Percentiles rank a stretch among this genome's conserved stretches.
These are phyloP conservation scores for Candida tallmaniae DNA, from an alignment of 805 yeast species.

Conservation along the genomic window DNA sequence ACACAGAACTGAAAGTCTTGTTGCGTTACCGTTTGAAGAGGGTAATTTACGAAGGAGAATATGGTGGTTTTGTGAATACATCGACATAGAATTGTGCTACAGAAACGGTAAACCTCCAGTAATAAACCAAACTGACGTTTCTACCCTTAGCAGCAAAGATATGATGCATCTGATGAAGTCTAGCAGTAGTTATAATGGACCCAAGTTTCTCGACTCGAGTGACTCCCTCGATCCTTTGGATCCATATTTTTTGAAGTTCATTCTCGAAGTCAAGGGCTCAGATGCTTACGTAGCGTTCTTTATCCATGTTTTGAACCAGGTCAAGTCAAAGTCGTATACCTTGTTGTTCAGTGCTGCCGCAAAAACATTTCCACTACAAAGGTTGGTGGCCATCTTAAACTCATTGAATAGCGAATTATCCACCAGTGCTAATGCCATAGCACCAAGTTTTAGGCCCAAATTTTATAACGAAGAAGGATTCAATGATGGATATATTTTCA, in stretches of 20 bases:
- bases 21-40: constrained; percentile 17
- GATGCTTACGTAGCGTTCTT: constrained; percentile 9
- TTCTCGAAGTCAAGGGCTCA: constrained; percentile 9
- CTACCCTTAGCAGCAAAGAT: constrained; percentile 22
- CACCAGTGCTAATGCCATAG: constrained; percentile 16
- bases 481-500: constrained; percentile 4
- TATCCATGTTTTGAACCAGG: constrained; percentile 16
- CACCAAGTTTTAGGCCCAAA: constrained; percentile 20
- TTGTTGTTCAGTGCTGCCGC: constrained; percentile 29
- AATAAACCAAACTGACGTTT: constrained; percentile 28
- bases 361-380: constrained; percentile 14
- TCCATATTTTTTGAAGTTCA: constrained; percentile 5
- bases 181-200: neutral
- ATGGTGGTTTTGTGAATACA: constrained; percentile 36
- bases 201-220: neutral
- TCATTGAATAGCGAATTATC: constrained; percentile 26
- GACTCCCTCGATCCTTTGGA: constrained; percentile 4
- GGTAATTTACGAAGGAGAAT: constrained; percentile 20
- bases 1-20: constrained; percentile 30
- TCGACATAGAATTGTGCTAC: constrained; percentile 36
- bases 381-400: constrained; percentile 19
- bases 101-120: constrained; percentile 38
- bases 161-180: constrained; percentile 1
- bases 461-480: constrained; percentile 32
- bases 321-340: constrained; percentile 27